Evolutionary conservation across 345 rosid species (phyloP).

Genomic region (Gossypium turneri): DNA sequence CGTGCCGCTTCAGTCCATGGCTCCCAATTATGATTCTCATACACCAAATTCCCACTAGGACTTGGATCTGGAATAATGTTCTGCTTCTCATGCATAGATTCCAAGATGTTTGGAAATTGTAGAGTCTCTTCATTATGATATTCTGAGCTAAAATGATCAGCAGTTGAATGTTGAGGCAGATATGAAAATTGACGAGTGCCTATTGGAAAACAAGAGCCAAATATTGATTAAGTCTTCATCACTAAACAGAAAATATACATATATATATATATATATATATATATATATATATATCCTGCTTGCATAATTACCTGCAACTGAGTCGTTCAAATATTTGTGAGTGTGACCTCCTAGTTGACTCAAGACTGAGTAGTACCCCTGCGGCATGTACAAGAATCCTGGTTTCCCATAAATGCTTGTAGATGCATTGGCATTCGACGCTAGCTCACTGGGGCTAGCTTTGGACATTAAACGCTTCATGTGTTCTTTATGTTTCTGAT

Average conservation of each 20-base stretch:
- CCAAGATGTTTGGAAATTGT: not conserved
- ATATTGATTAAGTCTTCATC: not conserved
- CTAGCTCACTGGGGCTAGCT: not conserved
- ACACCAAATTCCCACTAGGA: not conserved
- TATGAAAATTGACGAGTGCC: not conserved
- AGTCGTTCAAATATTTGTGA: not conserved
- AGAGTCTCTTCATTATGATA: not conserved
- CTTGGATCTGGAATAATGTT: not conserved
- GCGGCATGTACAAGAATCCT: not conserved
- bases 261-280: too few species aligned
- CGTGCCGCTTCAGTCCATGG: not conserved
- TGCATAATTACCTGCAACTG: constrained; percentile 3
- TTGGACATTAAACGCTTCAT: constrained; percentile 13
- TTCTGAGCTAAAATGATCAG: not conserved
- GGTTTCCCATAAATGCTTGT: not conserved
- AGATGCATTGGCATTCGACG: not conserved
- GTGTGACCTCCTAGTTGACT: not conserved
- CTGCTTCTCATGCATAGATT: not conserved
- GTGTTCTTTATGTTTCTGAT: constrained; percentile 44
- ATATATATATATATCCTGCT: too few species aligned
- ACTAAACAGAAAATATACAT: too few species aligned
- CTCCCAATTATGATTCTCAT: not conserved
- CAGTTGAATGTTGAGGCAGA: not conserved
- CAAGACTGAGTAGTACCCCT: not conserved
- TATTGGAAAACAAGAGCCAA: not conserved